Evolutionary conservation across 2,329 filamentous ascomycete genomes (phyloP).

Genomic region (Elsinoe ampelina): DNA sequence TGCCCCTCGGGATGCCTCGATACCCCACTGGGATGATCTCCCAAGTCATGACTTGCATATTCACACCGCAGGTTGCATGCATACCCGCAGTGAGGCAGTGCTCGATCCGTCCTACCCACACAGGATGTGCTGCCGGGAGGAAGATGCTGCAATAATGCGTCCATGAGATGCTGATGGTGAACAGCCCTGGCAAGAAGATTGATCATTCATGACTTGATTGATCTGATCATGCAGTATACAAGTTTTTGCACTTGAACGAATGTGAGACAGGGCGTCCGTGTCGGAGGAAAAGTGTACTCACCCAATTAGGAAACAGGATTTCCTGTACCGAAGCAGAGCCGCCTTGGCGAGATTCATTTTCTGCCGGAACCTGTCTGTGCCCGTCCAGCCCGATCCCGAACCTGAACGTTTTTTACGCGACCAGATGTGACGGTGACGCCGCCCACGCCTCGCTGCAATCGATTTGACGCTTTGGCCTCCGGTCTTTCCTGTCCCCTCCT

Average conservation of each 20-base stretch:
- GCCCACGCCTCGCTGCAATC: not conserved
- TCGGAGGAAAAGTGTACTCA: not conserved
- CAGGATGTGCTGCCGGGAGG: not conserved
- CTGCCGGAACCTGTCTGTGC: not conserved
- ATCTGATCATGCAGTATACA: no score
- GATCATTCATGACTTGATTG: not conserved
- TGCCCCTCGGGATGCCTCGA: not conserved
- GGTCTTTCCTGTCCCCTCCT: no score
- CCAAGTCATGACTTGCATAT: constrained; percentile 10
- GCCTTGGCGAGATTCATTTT: not conserved
- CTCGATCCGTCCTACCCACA: not conserved
- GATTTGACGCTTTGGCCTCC: not conserved
- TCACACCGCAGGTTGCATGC: not conserved
- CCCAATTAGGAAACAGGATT: constrained; percentile 2
- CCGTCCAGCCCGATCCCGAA: no score
- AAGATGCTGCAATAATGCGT: no score
- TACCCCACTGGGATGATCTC: not conserved
- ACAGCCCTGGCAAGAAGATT: not conserved
- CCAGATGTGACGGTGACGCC: constrained; percentile 7
- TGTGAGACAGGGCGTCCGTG: not conserved
- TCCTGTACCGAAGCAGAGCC: not conserved
- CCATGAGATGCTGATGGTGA: no score
- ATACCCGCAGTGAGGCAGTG: constrained; percentile 5
- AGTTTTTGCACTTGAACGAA: not conserved
- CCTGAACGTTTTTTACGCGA: not conserved